Percentiles rank a stretch among this genome's conserved stretches.
Evolutionary conservation across 2,329 filamentous ascomycete species (phyloP).

Genomic region (Magnaporthiopsis rhizophila): DNA sequence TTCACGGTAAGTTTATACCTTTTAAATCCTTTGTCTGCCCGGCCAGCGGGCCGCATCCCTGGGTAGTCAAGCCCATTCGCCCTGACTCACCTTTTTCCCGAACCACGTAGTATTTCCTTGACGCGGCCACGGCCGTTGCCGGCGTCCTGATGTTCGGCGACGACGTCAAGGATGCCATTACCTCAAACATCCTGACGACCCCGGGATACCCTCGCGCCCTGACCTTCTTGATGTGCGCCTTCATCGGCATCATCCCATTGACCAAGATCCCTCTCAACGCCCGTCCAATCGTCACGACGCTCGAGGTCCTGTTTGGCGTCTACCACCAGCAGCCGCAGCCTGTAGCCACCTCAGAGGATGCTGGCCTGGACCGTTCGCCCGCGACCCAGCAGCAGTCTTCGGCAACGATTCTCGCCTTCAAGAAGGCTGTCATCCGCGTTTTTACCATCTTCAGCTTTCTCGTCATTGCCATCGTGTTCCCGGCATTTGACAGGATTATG

Average conservation of each 20-base stretch:
- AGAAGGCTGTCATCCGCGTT: constrained; percentile 56
- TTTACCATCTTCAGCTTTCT: constrained; percentile 64
- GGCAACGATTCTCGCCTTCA: constrained; percentile 33
- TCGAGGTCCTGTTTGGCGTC: constrained; percentile 74
- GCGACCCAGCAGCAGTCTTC: constrained; percentile 30
- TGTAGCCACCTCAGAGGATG: too few relatives aligned
- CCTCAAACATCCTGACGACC: constrained; percentile 75
- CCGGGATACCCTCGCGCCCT: constrained; percentile 65
- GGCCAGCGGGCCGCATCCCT: background rate
- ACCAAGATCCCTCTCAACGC: constrained; percentile 92
- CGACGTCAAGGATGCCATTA: constrained; percentile 78
- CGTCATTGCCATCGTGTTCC: constrained; percentile 59
- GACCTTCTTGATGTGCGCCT: constrained; percentile 73
- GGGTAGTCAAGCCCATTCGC: background rate
- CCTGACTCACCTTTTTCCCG: background rate
- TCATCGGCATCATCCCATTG: constrained; percentile 86
- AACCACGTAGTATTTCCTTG: constrained; percentile 58
- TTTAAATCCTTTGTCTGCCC: background rate
- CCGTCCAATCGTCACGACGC: constrained; percentile 76
- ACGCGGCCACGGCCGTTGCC: constrained; percentile 71
- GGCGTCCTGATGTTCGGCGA: constrained; percentile 95
- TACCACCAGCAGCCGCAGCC: constrained; percentile 31
- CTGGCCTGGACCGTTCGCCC: background rate
- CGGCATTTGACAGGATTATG: constrained; percentile 84
- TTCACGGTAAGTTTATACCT: constrained; percentile 22